A percentile compares a stretch with the other conserved stretches of the same genome.
These are phyloP conservation scores for Cutaneotrichosporon cavernicola DNA, from an alignment of 1,284 basidiomycete species.

Conservation along the genomic window DNA sequence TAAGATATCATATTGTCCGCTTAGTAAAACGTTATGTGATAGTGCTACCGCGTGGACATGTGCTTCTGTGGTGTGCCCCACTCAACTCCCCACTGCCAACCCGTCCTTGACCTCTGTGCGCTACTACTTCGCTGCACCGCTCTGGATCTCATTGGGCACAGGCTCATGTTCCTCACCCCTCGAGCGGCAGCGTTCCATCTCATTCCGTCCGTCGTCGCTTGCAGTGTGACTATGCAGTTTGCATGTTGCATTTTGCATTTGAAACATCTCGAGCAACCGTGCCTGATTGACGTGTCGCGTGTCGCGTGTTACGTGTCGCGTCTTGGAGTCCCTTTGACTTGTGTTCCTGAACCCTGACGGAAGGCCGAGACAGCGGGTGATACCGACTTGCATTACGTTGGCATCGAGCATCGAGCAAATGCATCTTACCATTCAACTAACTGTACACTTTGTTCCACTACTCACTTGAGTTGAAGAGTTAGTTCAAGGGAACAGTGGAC, in stretches of 20 bases:
- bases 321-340: background rate
- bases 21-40: constrained; percentile 13
- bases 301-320: background rate
- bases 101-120: background rate
- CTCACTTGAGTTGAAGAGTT: no score
- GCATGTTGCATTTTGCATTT: no score
- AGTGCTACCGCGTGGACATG: background rate
- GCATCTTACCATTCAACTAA: background rate
- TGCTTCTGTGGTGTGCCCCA: background rate
- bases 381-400: background rate
- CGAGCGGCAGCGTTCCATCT: no score
- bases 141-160: background rate
- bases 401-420: background rate
- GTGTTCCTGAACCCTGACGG: background rate
- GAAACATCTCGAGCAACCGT: background rate
- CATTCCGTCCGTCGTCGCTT: no score
- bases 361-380: background rate
- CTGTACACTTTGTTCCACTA: no score
- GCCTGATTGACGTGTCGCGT: background rate
- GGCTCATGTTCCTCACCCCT: no score
- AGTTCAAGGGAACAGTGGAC: no score
- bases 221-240: no score
- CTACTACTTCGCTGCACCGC: background rate
- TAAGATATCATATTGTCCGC: constrained; percentile 10
- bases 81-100: no score